Base-by-base conservation (phyloP, 2,329 filamentous ascomycete species). In the Diplodia mutila region DNA sequence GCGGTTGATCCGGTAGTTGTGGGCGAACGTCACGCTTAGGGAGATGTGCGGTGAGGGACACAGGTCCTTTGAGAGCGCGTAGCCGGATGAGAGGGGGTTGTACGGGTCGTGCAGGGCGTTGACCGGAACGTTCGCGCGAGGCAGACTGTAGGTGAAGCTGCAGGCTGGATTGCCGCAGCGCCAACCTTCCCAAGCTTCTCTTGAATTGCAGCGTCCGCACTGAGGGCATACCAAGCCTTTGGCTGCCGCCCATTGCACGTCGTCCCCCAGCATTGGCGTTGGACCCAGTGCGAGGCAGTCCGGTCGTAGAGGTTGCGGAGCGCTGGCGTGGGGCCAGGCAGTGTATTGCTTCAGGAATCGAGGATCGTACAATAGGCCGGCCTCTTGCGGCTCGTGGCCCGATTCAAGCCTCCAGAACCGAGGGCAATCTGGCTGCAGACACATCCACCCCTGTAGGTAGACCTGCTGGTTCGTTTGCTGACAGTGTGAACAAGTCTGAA, bases 161-260 rank as follows among this genome's bases (percentile, higher is more conserved):
- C 89, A 91, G 1, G 71, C 71, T 0, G 70, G 69, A 16, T 82
- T 85, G 52, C 83, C 80, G 69, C 90, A 93, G 29, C 79, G 76
- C 89, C 89, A 92, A 1, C 84, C 82, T 5, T 77, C 78, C 89
- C 90, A 93, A 27, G 82, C 76, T 16, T 84, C 80, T 1, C 90
- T 83, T 2, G 87, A 83, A 51, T 83, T 87, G 71, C 90, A 91
- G 49, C 86, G 84, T 0, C 82, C 79, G 70, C 91, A 93, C 1
- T 78, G 68, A 0, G 87, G 87, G 71, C 91, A 94, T 1, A 90
- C 86, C 55, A 92, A 85, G 0, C 90, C 91, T 61, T 82, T 81
- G 72, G 87, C 89, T 67, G 85, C 87, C 9, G 80, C 75, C 2
- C 80, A 78, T 12, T 86, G 83, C 0, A 85, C 83, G 3, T 85